Base-by-base conservation (phyloP, 345 rosid genomes). In the Raphanus sativus region DNA sequence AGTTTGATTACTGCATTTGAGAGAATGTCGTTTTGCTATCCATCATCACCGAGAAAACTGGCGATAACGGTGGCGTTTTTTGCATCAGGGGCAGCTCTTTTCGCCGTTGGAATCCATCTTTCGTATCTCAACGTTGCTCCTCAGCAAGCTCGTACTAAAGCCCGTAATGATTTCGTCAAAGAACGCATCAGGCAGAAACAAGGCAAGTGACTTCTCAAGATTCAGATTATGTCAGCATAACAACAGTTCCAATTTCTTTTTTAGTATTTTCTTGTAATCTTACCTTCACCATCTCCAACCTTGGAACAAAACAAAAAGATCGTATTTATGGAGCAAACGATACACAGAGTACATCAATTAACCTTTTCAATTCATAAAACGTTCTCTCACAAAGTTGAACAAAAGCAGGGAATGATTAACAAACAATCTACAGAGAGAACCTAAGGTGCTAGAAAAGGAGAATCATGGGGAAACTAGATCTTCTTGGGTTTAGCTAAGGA, bases 81-180 rank as follows among this genome's bases (percentile, higher is more conserved):
- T 32, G 29, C 86, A 0, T 75, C 82, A 8, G 91, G 92, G 55
- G 86, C 86, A 0, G 86, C 79, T 71, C 84, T 90, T 75, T 81
- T 93, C 12, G 82, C 82, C 11, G 40, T 73, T 21, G 94, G 94
- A 8, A 63, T 66, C 26, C 88, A 83, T 80, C 60, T 86, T 3
- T 88, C 89, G 16, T 86, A 87, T 50, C 65, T 68, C 54, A 75
- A 91, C 59, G 71, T 85, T 50, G 90, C 87, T 30, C 97, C 96
- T 42, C 97, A 91, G 75, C 94, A 82, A 75, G 97, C 93, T 45
- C 87, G 98, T 3, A 89, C 81, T 59, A 86, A 89, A 84, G 96
- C 98, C 74, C 96, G 97, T 6, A 84, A 83, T 54, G 92, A 93
- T 33, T 87, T 86, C 54, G 92, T 90, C 21, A 89, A 64, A 75